Conservation (phyloP, 306 rosid species). For the Cucurbita argyrosperma region DNA sequence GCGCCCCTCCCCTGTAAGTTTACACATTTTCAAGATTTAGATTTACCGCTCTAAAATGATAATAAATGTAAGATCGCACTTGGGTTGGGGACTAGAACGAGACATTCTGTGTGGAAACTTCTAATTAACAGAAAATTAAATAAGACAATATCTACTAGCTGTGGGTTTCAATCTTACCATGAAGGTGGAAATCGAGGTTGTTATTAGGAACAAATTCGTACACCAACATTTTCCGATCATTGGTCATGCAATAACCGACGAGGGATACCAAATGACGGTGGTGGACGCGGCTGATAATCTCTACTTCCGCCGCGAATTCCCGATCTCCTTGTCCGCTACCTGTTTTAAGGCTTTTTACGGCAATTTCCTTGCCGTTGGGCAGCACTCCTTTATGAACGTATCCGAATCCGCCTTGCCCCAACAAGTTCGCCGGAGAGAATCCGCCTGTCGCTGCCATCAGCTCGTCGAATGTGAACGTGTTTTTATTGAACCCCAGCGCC, state of each 20-base stretch:
- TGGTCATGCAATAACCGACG: constrained; percentile 57
- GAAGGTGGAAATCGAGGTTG: constrained; percentile 69
- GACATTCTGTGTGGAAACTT: too few relatives aligned
- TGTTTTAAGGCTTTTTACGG: constrained; percentile 60
- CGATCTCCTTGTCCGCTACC: constrained; percentile 55
- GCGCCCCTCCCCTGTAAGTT: constrained; percentile 26
- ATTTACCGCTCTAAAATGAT: not conserved
- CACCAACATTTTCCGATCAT: constrained; percentile 31
- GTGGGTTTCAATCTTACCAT: constrained; percentile 17
- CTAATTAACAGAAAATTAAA: not conserved
- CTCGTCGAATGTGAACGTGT: constrained; percentile 54
- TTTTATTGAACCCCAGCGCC: constrained; percentile 59
- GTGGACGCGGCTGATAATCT: constrained; percentile 78
- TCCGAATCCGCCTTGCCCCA: constrained; percentile 85
- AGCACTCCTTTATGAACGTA: constrained; percentile 68
- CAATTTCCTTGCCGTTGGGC: constrained; percentile 83
- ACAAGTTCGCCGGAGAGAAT: constrained; percentile 28
- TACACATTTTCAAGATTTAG: not conserved
- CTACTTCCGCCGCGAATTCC: constrained; percentile 75
- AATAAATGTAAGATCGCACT: too few relatives aligned
- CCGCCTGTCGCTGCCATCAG: constrained; percentile 47
- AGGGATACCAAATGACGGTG: constrained; percentile 90
- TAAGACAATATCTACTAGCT: not conserved
- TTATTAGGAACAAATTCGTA: constrained; percentile 81
- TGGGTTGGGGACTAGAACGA: too few relatives aligned